phyloP scores from a whole-genome alignment of 2,329 filamentous ascomycete species.

The Boeremia lycopersici region DNA sequence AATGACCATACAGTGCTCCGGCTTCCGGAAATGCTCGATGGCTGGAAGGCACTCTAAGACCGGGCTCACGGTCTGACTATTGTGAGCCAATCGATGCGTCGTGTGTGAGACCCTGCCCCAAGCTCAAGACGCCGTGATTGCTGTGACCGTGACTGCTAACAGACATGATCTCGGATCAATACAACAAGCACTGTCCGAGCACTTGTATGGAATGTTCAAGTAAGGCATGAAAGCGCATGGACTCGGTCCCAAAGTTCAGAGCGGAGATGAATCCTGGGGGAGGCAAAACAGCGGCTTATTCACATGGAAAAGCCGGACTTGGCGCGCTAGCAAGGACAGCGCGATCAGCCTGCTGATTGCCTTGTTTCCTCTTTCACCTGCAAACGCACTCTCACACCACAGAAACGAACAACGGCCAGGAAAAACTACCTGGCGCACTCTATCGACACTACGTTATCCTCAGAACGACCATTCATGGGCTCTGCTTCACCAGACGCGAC shows the following conservation, averaged over 20 bases:
- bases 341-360: slow-evolving; percentile 24
- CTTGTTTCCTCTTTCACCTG: slow-evolving; percentile 22
- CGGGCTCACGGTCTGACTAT: slow-evolving; percentile 1
- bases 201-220: background rate
- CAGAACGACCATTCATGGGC: slow-evolving; percentile 52
- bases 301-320: slow-evolving; percentile 28
- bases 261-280: slow-evolving; percentile 23
- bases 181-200: background rate
- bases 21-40: slow-evolving; percentile 1
- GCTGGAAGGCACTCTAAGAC: slow-evolving; percentile 2
- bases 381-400: slow-evolving; percentile 26
- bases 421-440: slow-evolving; percentile 37
- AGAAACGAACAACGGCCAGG: slow-evolving; percentile 33
- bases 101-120: slow-evolving; percentile 17
- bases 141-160: background rate
- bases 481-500: slow-evolving; percentile 47
- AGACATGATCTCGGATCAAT: background rate
- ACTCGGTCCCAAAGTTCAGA: slow-evolving; percentile 2
- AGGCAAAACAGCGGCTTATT: slow-evolving; percentile 25
- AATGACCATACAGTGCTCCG: slow-evolving; percentile 2
- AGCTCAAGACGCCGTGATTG: slow-evolving; percentile 2
- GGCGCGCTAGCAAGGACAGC: slow-evolving; percentile 25
- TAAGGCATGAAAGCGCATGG: slow-evolving; percentile 12
- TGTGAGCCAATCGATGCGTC: slow-evolving; percentile 17
- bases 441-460: slow-evolving; percentile 26